Base-by-base conservation (phyloP, 2,329 filamentous ascomycete genomes). In the Amesomyces nigricolor region DNA sequence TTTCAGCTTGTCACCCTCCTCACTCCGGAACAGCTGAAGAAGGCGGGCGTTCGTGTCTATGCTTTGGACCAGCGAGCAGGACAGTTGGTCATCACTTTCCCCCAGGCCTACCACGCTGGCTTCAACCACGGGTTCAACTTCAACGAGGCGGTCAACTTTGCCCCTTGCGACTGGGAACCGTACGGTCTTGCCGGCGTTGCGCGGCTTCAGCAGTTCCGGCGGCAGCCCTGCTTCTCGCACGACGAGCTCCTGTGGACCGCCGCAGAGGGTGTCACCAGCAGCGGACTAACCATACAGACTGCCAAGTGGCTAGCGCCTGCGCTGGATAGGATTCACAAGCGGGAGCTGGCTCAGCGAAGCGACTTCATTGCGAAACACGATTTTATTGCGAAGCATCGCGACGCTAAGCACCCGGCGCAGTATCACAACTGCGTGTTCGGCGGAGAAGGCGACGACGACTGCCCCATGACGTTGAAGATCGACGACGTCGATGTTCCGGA, bases 71-170 rank as follows among this genome's bases (percentile, higher is more conserved):
- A 99, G 70, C 82, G 92, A 63, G 94, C 94, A 29, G 94, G 94
- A 5, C 91, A 99, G 67, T 89, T 99, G 61, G 91, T 99, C 60
- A 86, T 99, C 61, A 99, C 94, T 0, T 99, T 96, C 65, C 94
- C 94, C 0, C 89, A 96, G 68, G 94, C 94, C 0, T 99, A 97
- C 65, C 94, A 99, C 68, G 92, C 94, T 5, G 94, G 94, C 0
- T 99, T 99, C 74, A 99, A 99, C 65, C 94, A 99, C 65, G 94
- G 88, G 0, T 99, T 99, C 76, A 99, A 99, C 68, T 95, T 96
- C 72, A 99, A 99, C 64, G 94, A 99, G 70, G 94, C 94, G 5
- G 94, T 99, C 63, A 99, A 99, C 68, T 99, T 99, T 72, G 94
- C 94, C 0, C 94, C 94, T 0, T 79, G 78, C 29, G 94, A 99